A percentile compares a stretch with the other conserved stretches of the same genome.
Evolutionary conservation across 805 yeast species (phyloP).

Genomic region (Saturnispora gosingensis): DNA sequence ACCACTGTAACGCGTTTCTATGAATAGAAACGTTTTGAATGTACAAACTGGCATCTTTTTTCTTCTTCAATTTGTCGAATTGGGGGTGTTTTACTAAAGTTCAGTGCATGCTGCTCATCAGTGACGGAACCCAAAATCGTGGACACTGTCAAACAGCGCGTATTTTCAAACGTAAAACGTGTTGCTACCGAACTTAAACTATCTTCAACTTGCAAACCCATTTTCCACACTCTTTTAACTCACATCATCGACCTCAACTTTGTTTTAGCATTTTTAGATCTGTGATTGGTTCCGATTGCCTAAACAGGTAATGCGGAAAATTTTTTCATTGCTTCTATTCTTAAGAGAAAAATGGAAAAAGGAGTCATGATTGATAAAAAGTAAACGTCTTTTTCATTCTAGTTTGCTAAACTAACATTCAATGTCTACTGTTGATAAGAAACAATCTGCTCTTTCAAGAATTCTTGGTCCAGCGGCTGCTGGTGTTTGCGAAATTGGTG

Average conservation of each 20-base stretch:
- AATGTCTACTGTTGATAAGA: conserved; percentile 47
- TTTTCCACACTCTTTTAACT: too few species aligned
- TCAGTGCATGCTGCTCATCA: not conserved
- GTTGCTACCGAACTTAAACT: too few species aligned
- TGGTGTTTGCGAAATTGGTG: conserved; percentile 92
- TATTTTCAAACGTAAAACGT: not conserved
- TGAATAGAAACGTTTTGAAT: too few species aligned
- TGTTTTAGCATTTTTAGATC: not conserved
- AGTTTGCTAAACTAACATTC: not conserved
- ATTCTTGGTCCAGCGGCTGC: conserved; percentile 97
- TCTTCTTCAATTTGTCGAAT: not conserved
- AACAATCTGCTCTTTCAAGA: conserved; percentile 83
- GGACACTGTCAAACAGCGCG: not conserved
- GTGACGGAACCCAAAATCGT: not conserved
- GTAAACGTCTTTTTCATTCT: not conserved
- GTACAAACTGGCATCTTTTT: not conserved
- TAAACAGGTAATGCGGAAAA: not conserved
- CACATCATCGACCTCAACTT: not conserved
- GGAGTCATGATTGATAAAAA: not conserved
- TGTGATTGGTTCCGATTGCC: not conserved
- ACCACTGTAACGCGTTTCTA: not conserved
- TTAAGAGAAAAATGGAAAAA: not conserved
- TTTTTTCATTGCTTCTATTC: not conserved
- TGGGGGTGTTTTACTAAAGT: not conserved
- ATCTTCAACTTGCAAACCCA: too few species aligned